Evolutionary conservation across 1,139 yeast genomes (phyloP).

Genomic region (Pichia sp.): DNA sequence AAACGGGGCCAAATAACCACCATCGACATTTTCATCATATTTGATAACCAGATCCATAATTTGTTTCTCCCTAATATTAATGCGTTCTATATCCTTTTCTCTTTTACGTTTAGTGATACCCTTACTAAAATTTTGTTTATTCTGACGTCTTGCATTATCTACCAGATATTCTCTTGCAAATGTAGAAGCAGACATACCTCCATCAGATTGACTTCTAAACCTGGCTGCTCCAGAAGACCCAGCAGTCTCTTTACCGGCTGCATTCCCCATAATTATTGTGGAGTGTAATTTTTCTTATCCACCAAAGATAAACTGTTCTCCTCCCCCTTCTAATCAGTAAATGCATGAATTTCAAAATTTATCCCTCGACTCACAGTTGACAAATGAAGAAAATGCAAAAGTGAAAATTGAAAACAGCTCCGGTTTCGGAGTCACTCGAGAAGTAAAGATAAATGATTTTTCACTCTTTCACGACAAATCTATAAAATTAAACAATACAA

Average conservation of each 20-base stretch:
- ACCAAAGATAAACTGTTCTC: not conserved
- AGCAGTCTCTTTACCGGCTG: constrained; percentile 23
- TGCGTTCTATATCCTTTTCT: constrained; percentile 36
- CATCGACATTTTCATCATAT: constrained; percentile 61
- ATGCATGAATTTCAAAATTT: not conserved
- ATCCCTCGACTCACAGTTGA: not conserved
- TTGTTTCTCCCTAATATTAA: constrained; percentile 45
- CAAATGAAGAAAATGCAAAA: not conserved
- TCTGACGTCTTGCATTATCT: not conserved
- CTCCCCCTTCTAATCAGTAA: not conserved
- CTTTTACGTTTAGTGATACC: not conserved
- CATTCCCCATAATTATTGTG: constrained; percentile 14
- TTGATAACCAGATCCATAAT: constrained; percentile 51
- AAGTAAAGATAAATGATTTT: not conserved
- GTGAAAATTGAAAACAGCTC: not conserved
- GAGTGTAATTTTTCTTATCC: not conserved
- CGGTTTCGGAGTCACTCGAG: not conserved
- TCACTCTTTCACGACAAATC: no score
- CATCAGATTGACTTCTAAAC: not conserved
- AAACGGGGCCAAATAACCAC: constrained; percentile 78
- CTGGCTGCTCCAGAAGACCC: not conserved
- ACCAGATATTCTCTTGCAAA: constrained; percentile 19
- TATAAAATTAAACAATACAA: not conserved
- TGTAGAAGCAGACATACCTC: constrained; percentile 8
- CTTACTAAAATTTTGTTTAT: not conserved